A percentile compares a stretch with the other conserved stretches of the same genome.
Evolutionary conservation across 208 protist genomes (phyloP).

Genomic region (Crithidia mellificae): DNA sequence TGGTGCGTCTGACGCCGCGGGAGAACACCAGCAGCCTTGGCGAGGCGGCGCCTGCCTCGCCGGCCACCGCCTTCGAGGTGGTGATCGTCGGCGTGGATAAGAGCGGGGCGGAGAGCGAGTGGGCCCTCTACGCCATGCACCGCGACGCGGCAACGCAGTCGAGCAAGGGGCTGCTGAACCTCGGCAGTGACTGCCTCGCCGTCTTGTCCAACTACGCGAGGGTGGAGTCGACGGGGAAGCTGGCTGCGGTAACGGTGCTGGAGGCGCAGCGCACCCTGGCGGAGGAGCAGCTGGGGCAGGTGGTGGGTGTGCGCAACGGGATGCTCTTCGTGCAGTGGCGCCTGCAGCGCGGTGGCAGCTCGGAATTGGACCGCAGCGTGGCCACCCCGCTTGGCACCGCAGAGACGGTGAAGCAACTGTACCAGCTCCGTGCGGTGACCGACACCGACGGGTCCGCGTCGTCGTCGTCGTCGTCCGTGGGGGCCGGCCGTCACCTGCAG

Average conservation of each 20-base stretch:
- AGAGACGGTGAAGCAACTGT: conserved; percentile 44
- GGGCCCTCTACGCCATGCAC: conserved; percentile 62
- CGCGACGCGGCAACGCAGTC: conserved; percentile 36
- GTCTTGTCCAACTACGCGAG: conserved; percentile 51
- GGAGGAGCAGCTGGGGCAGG: conserved; percentile 78
- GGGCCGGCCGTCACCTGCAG: conserved; percentile 26
- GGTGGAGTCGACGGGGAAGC: conserved; percentile 33
- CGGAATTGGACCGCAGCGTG: conserved; percentile 67
- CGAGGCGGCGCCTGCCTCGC: not conserved
- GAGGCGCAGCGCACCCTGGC: conserved; percentile 49
- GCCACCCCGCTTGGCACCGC: conserved; percentile 60
- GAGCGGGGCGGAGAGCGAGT: conserved; percentile 54
- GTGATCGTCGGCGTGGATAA: conserved; percentile 75
- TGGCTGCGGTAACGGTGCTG: conserved; percentile 38
- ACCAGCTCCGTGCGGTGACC: conserved; percentile 40
- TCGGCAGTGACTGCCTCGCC: conserved; percentile 67
- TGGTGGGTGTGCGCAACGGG: conserved; percentile 78
- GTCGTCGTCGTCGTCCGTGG: not conserved
- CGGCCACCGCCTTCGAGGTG: conserved; percentile 35
- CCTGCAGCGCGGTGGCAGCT: conserved; percentile 52
- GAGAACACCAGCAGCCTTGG: conserved; percentile 14
- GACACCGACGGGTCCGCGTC: not conserved
- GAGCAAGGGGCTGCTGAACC: conserved; percentile 51
- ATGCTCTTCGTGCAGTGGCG: conserved; percentile 85
- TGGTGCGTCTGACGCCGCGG: conserved; percentile 40